These are phyloP conservation scores for Theileria luwenshuni DNA, from an alignment of 169 alveolate species.

Conservation along the genomic window DNA sequence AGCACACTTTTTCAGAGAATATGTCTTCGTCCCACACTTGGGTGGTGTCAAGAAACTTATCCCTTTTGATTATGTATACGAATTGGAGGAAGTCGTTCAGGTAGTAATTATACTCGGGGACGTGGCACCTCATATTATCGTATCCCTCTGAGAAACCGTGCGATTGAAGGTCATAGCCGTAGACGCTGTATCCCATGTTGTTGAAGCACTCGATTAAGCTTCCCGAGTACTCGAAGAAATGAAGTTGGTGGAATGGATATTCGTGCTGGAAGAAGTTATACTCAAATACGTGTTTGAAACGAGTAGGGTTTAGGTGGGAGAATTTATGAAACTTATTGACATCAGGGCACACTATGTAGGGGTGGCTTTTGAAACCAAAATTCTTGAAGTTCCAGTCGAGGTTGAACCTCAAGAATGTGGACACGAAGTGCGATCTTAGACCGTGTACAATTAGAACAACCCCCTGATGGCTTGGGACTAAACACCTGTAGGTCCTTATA, in stretches of 20 bases:
- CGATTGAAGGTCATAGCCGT: constrained; percentile 73
- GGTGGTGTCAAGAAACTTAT: constrained; percentile 34
- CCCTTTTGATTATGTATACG: constrained; percentile 49
- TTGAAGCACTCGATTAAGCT: constrained; percentile 69
- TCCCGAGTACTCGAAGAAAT: constrained; percentile 45
- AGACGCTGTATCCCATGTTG: constrained; percentile 63
- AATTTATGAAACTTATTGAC: neutral
- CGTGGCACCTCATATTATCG: constrained; percentile 31
- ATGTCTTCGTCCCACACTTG: constrained; percentile 21
- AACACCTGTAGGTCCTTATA: constrained; percentile 61
- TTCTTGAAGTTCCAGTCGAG: constrained; percentile 45
- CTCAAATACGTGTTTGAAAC: constrained; percentile 21
- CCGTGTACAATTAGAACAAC: constrained; percentile 65
- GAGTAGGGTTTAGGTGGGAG: neutral
- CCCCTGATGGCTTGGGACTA: constrained; percentile 60
- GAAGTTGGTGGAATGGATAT: neutral
- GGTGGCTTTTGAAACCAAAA: constrained; percentile 37
- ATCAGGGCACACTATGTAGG: constrained; percentile 7
- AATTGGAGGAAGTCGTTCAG: constrained; percentile 69
- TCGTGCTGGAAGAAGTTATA: neutral
- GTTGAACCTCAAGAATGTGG: constrained; percentile 63
- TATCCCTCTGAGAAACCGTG: constrained; percentile 71
- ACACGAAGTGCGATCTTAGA: constrained; percentile 51
- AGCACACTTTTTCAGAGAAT: constrained; percentile 15
- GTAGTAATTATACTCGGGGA: constrained; percentile 38